Percentiles rank a stretch among this genome's conserved stretches.
phyloP scores from a whole-genome alignment of 768 basidiomycete genomes.

The Boletus reticulatus region DNA sequence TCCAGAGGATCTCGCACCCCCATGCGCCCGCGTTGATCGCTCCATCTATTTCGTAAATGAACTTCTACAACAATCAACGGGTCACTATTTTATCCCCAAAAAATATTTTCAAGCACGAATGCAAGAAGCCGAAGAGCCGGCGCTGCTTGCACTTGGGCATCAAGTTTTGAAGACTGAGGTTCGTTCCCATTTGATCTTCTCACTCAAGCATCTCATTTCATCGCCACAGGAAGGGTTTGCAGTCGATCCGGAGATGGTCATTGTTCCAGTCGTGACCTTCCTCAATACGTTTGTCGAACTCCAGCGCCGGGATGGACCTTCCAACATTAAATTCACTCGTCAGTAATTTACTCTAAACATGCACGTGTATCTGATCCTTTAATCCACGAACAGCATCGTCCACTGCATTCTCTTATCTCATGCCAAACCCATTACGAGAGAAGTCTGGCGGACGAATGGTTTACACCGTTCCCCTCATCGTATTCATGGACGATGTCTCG shows the following conservation, averaged over 20 bases:
- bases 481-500: constrained; percentile 37
- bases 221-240: constrained; percentile 1
- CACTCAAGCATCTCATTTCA: no score
- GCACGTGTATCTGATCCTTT: no score
- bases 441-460: constrained; percentile 21
- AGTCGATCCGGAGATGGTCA: constrained; percentile 4
- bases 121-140: background rate
- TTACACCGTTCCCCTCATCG: constrained; percentile 22
- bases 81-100: constrained; percentile 15
- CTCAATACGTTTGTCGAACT: constrained; percentile 11
- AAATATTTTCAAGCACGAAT: constrained; percentile 11
- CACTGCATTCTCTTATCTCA: background rate
- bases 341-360: no score
- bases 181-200: background rate
- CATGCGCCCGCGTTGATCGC: constrained; percentile 15
- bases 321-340: no score
- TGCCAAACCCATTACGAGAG: constrained; percentile 20
- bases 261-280: constrained; percentile 6
- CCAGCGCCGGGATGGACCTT: background rate
- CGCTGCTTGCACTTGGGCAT: constrained; percentile 4
- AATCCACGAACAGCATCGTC: constrained; percentile 3
- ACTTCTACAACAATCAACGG: constrained; percentile 9
- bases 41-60: constrained; percentile 28
- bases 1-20: constrained; percentile 23
- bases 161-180: constrained; percentile 1